phyloP scores from a whole-genome alignment of 345 rosid species.

The Moricandia arvensis region DNA sequence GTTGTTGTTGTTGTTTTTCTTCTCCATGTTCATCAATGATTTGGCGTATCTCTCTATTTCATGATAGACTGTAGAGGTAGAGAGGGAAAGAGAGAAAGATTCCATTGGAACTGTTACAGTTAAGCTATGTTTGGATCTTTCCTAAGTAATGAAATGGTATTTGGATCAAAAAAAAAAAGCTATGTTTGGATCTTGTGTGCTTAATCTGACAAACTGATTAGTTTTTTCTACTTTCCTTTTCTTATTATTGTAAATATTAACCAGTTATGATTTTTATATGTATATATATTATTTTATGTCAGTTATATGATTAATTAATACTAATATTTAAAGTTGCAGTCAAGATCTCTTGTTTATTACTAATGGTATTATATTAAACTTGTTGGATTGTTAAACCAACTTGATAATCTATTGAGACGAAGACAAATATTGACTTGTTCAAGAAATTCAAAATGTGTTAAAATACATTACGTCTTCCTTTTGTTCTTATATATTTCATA shows the following conservation, averaged over 20 bases:
- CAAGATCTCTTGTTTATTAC: not conserved
- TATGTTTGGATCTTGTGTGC: slow-evolving; percentile 49
- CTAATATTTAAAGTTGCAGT: not conserved
- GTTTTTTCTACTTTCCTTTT: not conserved
- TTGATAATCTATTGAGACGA: slow-evolving; percentile 6
- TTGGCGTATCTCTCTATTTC: too few species aligned
- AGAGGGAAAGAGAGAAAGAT: slow-evolving; percentile 39
- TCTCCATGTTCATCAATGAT: not conserved
- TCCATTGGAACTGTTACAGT: slow-evolving; percentile 51
- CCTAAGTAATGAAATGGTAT: too few species aligned
- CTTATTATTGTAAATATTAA: not conserved
- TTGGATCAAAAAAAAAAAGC: slow-evolving; percentile 18
- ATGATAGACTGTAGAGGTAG: not conserved
- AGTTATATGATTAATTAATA: not conserved
- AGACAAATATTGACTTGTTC: slow-evolving; percentile 23
- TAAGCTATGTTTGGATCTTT: slow-evolving; percentile 50
- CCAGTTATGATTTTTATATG: slow-evolving; percentile 1
- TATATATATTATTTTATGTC: not conserved
- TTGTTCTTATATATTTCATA: not conserved
- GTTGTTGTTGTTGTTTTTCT: not conserved
- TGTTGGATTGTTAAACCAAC: not conserved
- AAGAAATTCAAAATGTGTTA: not conserved
- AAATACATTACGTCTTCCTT: slow-evolving; percentile 20
- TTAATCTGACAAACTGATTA: slow-evolving; percentile 37
- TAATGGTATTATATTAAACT: not conserved